A percentile compares a stretch with the other conserved stretches of the same genome.
These are phyloP conservation scores for Orbilia brochopaga DNA, from an alignment of 2,329 filamentous ascomycete species.

Conservation along the genomic window DNA sequence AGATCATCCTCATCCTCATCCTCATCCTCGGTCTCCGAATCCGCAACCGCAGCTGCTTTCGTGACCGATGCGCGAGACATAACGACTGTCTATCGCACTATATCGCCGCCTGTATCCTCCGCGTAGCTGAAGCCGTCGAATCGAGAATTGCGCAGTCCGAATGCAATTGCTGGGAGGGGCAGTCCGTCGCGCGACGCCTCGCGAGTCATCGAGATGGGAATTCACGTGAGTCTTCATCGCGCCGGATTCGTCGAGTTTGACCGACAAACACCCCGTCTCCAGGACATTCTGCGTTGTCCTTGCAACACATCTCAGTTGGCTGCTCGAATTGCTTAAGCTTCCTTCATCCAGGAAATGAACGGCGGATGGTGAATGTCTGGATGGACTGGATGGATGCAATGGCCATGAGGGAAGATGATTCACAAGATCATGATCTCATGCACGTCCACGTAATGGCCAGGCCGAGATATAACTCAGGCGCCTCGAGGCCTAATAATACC, in stretches of 20 bases:
- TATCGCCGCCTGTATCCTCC: neutral
- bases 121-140: neutral
- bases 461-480: neutral
- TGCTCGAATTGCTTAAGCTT: too few species aligned
- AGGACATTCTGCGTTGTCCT: too few species aligned
- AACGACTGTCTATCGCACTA: neutral
- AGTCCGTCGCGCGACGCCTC: neutral
- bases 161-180: neutral
- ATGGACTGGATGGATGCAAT: neutral
- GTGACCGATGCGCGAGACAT: conserved; percentile 10
- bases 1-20: conserved; percentile 45
- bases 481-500: neutral
- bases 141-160: neutral
- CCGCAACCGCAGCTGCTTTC: conserved; percentile 4
- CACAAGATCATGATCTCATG: neutral
- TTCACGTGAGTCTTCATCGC: conserved; percentile 1
- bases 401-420: too few species aligned
- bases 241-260: neutral
- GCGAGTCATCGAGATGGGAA: conserved; percentile 3
- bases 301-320: too few species aligned
- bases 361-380: neutral
- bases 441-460: neutral
- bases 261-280: neutral
- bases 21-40: conserved; percentile 15
- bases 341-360: neutral